Percentiles rank a stretch among this genome's conserved stretches.
Conservation (phyloP, 768 basidiomycete species). For the Suillus weaverae region DNA sequence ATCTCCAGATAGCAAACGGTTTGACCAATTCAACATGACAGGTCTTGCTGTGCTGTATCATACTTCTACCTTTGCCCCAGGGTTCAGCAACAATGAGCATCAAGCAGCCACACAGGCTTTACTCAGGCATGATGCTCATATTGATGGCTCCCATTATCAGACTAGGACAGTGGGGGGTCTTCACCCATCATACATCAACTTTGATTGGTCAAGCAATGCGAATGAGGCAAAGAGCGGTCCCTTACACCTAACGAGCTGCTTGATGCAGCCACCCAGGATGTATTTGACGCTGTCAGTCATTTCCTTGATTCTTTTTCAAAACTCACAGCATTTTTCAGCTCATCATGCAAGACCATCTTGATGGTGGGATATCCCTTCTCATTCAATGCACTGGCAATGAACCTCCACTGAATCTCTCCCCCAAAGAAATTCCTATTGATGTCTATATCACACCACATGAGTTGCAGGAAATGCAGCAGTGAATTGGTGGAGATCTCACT, state of each 20-base stretch:
- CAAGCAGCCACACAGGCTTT: slow-evolving; percentile 3
- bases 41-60: slow-evolving; percentile 9
- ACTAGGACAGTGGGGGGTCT: slow-evolving; percentile 3
- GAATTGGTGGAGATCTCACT: not conserved
- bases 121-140: slow-evolving; percentile 5
- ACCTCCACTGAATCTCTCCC: not conserved
- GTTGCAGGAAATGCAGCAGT: not conserved
- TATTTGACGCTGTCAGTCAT: slow-evolving; percentile 4
- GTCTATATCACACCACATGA: not conserved
- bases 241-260: not conserved
- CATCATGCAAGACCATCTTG: slow-evolving; percentile 9
- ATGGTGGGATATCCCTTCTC: slow-evolving; percentile 10
- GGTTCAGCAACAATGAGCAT: slow-evolving; percentile 1
- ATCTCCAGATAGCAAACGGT: no score
- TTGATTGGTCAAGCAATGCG: not conserved
- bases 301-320: not conserved
- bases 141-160: slow-evolving; percentile 3
- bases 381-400: slow-evolving; percentile 8
- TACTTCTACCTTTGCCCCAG: not conserved
- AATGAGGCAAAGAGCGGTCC: not conserved
- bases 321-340: slow-evolving; percentile 6
- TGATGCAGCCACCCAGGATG: not conserved
- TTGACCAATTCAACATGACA: slow-evolving; percentile 8
- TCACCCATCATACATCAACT: slow-evolving; percentile 9
- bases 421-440: slow-evolving; percentile 3